Base-by-base conservation (phyloP, 2,329 filamentous ascomycete genomes). In the Chrysoporthe austroafricana region DNA sequence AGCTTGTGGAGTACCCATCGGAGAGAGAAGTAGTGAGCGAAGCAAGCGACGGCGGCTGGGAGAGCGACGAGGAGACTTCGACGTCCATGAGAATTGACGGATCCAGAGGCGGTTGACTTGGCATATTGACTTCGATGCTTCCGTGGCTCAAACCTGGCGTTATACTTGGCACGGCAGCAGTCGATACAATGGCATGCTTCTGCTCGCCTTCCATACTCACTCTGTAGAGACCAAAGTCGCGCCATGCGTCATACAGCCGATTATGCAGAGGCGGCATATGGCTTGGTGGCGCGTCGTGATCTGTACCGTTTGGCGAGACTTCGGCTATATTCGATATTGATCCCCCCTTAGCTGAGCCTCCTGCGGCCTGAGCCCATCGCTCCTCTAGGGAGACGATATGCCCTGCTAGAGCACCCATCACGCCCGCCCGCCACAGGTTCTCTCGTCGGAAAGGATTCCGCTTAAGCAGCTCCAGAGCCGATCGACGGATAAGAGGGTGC, bases 341-440 rank as follows among this genome's bases (percentile, higher is more conserved):
- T 18, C 44, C 65, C 21, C 60, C 61, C 16, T 34, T 36, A 14
- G 60, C 44, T 26, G 56, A 44, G 21, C 50, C 18, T 18, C 32
- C 67, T 21, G 62, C 56, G 9, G 26, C n/a, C 56, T 57, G 69
- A 36, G 63, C 66, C 66, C 62, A 67, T n/a, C 67, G 69, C 60
- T 81, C 79, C 63, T 81, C 79, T 1, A 80, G 66, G 57, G 77
- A 71, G 0, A 81, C 77, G n/a, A 78, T 72, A 3, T 77, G 73
- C 8, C 72, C 72, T 1, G 77, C 76, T 1, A 80, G 72, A 7
- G 73, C 71, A 0, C 75, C 71, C 42, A 77, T 71, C 58, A 76
- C 72, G 2, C 74, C 72, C 0, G 74, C 74, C 3, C 77, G 73
- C 80, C 80, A 81, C 0, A 81, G 68, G 34, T 79, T 80, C 70